These are phyloP conservation scores for Fusarium lateritium DNA, from an alignment of 2,329 filamentous ascomycete genomes.

Conservation along the genomic window DNA sequence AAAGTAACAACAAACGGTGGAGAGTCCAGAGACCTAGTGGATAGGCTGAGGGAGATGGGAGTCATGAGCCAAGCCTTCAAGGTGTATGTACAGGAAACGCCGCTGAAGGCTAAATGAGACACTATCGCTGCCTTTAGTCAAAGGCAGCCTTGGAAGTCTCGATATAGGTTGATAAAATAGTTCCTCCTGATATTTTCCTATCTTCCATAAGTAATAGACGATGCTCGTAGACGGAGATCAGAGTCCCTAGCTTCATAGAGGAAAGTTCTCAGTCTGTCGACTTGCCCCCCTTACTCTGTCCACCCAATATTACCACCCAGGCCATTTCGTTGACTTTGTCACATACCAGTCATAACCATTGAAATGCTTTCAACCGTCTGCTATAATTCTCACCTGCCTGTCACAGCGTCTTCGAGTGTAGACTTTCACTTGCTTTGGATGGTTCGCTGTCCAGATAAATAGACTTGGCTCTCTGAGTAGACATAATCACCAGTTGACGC, in stretches of 20 bases:
- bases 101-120: too few relatives aligned
- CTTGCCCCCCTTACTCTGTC: not conserved
- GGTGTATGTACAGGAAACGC: not conserved
- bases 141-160: not conserved
- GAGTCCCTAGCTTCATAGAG: too few relatives aligned
- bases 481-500: not conserved
- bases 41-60: constrained; percentile 8
- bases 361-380: not conserved
- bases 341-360: not conserved
- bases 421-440: constrained; percentile 5
- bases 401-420: not conserved
- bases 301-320: not conserved
- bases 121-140: not conserved
- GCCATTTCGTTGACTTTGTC: not conserved
- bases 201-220: not conserved
- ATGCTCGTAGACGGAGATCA: too few relatives aligned
- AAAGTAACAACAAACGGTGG: not conserved
- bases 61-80: not conserved
- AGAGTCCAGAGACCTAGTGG: not conserved
- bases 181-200: too few relatives aligned
- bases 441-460: constrained; percentile 5
- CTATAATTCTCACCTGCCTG: not conserved
- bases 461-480: not conserved
- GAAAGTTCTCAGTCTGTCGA: not conserved
- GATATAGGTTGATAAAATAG: too few relatives aligned